phyloP scores from a whole-genome alignment of 176 grass and related monocot genomes.

The Echinochloa phyllopogon region DNA sequence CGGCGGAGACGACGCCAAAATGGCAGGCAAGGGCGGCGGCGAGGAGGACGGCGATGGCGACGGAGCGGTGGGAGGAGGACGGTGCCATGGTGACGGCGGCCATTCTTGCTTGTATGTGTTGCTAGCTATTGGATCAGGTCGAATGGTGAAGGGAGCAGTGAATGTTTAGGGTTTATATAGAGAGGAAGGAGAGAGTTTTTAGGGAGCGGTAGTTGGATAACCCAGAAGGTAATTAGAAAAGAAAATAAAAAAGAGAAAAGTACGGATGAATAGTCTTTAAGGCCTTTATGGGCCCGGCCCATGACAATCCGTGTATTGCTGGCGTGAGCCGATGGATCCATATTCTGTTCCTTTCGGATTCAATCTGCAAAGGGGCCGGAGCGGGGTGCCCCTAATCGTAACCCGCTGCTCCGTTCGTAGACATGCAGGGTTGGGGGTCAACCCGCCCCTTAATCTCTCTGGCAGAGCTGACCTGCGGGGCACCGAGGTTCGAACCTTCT shows the following conservation, averaged over 20 bases:
- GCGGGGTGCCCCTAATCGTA: too few species aligned
- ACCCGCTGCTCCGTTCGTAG: too few species aligned
- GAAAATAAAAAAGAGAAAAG: background rate
- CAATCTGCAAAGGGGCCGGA: too few species aligned
- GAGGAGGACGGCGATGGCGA: background rate
- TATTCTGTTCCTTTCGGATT: too few species aligned
- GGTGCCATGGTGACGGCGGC: background rate
- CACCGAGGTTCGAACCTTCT: too few species aligned
- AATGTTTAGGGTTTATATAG: constrained; percentile 15
- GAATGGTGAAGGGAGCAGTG: background rate
- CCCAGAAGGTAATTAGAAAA: background rate
- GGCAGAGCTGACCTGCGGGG: too few species aligned
- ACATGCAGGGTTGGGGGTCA: too few species aligned
- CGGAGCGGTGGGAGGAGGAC: background rate
- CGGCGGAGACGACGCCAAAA: background rate
- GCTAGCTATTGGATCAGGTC: constrained; percentile 9
- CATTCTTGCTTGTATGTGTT: background rate
- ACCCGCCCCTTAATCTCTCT: too few species aligned
- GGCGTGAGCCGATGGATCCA: too few species aligned
- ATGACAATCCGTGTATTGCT: too few species aligned
- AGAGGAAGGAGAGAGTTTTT: background rate
- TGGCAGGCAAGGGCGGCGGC: background rate
- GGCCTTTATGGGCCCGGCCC: too few species aligned
- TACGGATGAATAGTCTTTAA: too few species aligned
- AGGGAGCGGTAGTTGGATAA: background rate